A percentile compares a stretch with the other conserved stretches of the same genome.
These are phyloP conservation scores for Xylariaceae sp. DNA, from an alignment of 2,329 filamentous ascomycete genomes.

Conservation along the genomic window DNA sequence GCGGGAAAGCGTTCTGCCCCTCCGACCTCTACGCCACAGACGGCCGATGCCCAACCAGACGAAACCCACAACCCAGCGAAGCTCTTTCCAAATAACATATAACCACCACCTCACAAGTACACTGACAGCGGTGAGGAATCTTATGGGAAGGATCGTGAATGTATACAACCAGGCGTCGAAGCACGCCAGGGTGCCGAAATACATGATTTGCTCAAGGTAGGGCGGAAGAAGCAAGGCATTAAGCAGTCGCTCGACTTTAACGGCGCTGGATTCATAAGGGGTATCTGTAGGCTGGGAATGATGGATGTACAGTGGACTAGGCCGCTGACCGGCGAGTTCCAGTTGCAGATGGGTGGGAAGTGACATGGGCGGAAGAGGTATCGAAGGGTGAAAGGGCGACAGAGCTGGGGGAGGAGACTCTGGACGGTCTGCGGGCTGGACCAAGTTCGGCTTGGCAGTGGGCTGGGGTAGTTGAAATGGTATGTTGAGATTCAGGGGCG, in stretches of 20 bases:
- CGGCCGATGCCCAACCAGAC: conserved; percentile 76
- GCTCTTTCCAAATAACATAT: conserved; percentile 67
- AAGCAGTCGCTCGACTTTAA: conserved; percentile 86
- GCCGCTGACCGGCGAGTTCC: conserved; percentile 57
- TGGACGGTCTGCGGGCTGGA: conserved; percentile 26
- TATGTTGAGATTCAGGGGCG: conserved; percentile 43
- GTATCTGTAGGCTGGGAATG: conserved; percentile 52
- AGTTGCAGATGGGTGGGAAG: conserved; percentile 62
- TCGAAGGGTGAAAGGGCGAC: conserved; percentile 50
- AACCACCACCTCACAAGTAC: conserved; percentile 77
- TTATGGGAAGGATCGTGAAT: conserved; percentile 88
- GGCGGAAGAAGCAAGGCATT: conserved; percentile 83
- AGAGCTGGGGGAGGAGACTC: conserved; percentile 35
- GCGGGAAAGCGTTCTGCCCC: conserved; percentile 37
- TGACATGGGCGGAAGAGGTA: conserved; percentile 63
- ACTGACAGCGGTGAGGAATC: conserved; percentile 75
- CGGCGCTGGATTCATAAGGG: conserved; percentile 86
- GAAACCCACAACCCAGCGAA: conserved; percentile 66
- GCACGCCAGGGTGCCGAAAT: conserved; percentile 86
- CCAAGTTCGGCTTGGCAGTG: conserved; percentile 13
- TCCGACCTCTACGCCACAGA: conserved; percentile 64
- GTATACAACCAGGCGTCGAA: conserved; percentile 95
- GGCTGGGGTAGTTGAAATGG: conserved; percentile 12
- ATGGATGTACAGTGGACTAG: conserved; percentile 63
- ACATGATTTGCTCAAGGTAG: conserved; percentile 77